Percentiles rank a stretch among this genome's conserved stretches.
phyloP scores from a whole-genome alignment of 805 yeast species.

The Candida andamanensis region DNA sequence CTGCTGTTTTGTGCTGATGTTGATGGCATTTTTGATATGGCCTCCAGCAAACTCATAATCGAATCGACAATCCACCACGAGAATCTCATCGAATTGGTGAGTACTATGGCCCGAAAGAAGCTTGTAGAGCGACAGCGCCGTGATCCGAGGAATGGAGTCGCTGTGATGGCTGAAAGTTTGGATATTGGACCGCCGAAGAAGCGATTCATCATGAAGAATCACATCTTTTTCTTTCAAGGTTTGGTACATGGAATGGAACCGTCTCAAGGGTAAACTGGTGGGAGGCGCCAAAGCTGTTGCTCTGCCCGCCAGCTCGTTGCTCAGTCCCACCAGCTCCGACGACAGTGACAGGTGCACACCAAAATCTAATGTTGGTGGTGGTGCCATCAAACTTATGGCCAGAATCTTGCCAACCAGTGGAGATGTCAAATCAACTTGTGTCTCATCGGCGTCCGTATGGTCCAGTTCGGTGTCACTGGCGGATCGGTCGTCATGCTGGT shows the following conservation, averaged over 20 bases:
- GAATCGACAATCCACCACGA: slow-evolving; percentile 84
- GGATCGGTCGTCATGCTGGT: too few species aligned
- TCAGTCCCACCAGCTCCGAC: too few species aligned
- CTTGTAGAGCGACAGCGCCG: slow-evolving; percentile 50
- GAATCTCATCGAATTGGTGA: slow-evolving; percentile 48
- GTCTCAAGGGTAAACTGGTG: too few species aligned
- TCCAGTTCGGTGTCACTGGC: too few species aligned
- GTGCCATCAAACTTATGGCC: too few species aligned
- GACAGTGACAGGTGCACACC: too few species aligned
- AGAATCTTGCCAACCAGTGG: too few species aligned
- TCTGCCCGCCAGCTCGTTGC: too few species aligned
- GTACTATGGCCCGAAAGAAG: slow-evolving; percentile 50
- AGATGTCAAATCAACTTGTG: too few species aligned
- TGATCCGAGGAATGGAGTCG: slow-evolving; percentile 69
- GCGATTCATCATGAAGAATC: slow-evolving; percentile 25
- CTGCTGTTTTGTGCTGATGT: slow-evolving; percentile 64
- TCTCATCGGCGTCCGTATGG: too few species aligned
- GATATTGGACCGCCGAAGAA: slow-evolving; percentile 23
- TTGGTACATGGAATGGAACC: slow-evolving; percentile 69
- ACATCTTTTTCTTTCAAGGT: slow-evolving; percentile 30
- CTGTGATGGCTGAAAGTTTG: slow-evolving; percentile 29
- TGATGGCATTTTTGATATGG: slow-evolving; percentile 79
- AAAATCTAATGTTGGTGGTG: too few species aligned
- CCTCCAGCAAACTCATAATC: slow-evolving; percentile 92
- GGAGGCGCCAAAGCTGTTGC: too few species aligned